Evolutionary conservation across 495 filamentous ascomycete species (phyloP).

Genomic region (Cercophora newfieldiana): DNA sequence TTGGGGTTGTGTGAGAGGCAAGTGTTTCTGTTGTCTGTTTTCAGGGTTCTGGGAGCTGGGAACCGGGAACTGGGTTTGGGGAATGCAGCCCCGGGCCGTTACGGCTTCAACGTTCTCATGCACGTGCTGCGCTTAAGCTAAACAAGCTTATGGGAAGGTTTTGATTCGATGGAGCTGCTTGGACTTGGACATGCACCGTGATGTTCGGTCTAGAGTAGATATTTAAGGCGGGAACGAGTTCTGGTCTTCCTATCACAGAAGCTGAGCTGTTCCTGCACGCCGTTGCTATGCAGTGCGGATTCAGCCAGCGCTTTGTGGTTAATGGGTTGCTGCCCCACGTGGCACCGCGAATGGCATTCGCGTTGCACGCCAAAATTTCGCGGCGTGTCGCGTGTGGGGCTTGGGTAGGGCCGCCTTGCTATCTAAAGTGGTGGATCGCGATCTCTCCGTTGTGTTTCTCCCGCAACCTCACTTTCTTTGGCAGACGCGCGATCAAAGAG

Average conservation of each 20-base stretch:
- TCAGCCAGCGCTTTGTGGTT: too few species aligned
- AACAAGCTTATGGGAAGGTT: neutral
- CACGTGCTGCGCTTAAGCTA: neutral
- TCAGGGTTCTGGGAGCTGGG: neutral
- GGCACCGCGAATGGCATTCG: constrained; percentile 5
- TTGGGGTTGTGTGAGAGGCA: neutral
- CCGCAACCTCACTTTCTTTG: neutral
- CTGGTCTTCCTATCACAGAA: neutral
- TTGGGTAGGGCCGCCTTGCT: neutral
- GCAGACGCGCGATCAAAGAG: neutral
- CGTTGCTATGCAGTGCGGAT: neutral
- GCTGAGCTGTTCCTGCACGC: neutral
- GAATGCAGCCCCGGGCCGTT: neutral
- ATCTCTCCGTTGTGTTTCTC: neutral
- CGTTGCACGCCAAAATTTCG: constrained; percentile 11
- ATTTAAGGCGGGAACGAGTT: neutral
- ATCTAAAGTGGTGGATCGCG: neutral
- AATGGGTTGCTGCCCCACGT: constrained; percentile 1
- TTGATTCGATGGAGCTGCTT: neutral
- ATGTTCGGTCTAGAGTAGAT: neutral
- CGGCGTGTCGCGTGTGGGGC: constrained; percentile 15
- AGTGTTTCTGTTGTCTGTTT: neutral
- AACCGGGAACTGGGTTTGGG: neutral
- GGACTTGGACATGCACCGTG: neutral
- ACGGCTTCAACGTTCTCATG: neutral